These are phyloP conservation scores for Nitzschia putrida DNA, from an alignment of 108 stramenopile genomes.

Conservation along the genomic window DNA sequence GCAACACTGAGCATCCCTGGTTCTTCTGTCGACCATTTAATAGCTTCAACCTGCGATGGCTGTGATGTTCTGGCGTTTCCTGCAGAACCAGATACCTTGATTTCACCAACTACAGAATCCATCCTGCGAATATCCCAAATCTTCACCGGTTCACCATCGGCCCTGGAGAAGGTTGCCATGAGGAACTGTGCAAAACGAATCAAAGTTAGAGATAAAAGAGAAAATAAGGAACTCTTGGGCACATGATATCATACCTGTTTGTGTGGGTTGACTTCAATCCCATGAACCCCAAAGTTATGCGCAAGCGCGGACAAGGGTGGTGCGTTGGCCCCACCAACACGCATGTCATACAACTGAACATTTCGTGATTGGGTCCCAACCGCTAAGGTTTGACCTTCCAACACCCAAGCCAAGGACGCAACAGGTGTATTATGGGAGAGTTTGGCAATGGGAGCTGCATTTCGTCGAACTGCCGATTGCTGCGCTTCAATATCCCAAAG, in stretches of 20 bases:
- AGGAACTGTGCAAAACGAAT: background rate
- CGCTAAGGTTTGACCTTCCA: constrained; percentile 66
- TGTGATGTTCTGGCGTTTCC: constrained; percentile 19
- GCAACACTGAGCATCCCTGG: constrained; percentile 53
- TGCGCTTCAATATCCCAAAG: constrained; percentile 58
- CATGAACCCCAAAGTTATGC: constrained; percentile 71
- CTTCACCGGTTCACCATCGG: constrained; percentile 61
- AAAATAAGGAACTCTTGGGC: background rate
- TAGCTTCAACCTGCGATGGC: constrained; percentile 35
- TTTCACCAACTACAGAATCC: constrained; percentile 67
- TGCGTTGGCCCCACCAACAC: constrained; percentile 55
- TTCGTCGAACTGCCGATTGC: constrained; percentile 18
- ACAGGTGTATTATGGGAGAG: constrained; percentile 68
- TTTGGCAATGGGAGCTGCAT: constrained; percentile 37
- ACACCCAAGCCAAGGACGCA: constrained; percentile 67
- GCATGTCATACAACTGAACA: constrained; percentile 72
- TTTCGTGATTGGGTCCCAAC: constrained; percentile 59
- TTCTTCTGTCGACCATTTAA: constrained; percentile 50
- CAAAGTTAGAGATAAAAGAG: background rate
- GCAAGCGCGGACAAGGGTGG: constrained; percentile 61
- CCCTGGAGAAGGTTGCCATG: constrained; percentile 60
- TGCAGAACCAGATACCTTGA: constrained; percentile 29
- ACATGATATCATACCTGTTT: constrained; percentile 13
- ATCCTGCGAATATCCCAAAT: constrained; percentile 74
- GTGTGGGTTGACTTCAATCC: constrained; percentile 64